Evolutionary conservation across 495 filamentous ascomycete species (phyloP).

Genomic region (Hypomontagnella monticulosa): DNA sequence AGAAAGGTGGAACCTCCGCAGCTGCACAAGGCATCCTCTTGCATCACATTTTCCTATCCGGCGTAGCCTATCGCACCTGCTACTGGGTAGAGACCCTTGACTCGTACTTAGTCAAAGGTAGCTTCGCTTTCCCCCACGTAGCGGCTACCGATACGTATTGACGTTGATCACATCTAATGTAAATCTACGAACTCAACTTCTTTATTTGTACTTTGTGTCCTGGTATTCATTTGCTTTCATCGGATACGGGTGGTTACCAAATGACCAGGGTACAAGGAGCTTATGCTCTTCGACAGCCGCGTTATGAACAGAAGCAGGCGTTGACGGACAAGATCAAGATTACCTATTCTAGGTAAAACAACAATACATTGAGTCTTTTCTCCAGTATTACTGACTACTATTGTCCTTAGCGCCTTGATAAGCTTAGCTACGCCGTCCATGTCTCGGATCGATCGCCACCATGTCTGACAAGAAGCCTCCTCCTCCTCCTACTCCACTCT

Average conservation of each 20-base stretch:
- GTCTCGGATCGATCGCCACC: constrained; percentile 19
- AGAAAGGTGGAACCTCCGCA: constrained; percentile 14
- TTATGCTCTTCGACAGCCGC: background rate
- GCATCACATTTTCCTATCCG: constrained; percentile 22
- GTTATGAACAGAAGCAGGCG: background rate
- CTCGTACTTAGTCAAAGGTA: background rate
- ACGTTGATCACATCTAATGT: background rate
- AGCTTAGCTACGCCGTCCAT: constrained; percentile 17
- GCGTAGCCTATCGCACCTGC: background rate
- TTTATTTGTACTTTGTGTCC: background rate
- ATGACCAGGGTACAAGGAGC: constrained; percentile 10
- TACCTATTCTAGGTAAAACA: background rate
- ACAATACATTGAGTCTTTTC: constrained; percentile 6
- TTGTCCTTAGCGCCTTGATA: constrained; percentile 3
- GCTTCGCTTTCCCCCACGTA: background rate
- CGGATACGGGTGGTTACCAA: background rate
- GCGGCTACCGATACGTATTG: constrained; percentile 7
- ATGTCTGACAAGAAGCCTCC: constrained; percentile 47
- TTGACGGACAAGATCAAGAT: background rate
- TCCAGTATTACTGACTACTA: constrained; percentile 2
- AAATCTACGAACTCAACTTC: too few relatives aligned
- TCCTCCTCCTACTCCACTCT: constrained; percentile 34
- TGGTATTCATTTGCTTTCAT: constrained; percentile 9
- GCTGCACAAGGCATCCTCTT: constrained; percentile 30
- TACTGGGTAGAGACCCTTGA: background rate